Percentiles rank a stretch among this genome's conserved stretches.
phyloP scores from a whole-genome alignment of 768 basidiomycete species.

The Leucocoprinus leucothites region DNA sequence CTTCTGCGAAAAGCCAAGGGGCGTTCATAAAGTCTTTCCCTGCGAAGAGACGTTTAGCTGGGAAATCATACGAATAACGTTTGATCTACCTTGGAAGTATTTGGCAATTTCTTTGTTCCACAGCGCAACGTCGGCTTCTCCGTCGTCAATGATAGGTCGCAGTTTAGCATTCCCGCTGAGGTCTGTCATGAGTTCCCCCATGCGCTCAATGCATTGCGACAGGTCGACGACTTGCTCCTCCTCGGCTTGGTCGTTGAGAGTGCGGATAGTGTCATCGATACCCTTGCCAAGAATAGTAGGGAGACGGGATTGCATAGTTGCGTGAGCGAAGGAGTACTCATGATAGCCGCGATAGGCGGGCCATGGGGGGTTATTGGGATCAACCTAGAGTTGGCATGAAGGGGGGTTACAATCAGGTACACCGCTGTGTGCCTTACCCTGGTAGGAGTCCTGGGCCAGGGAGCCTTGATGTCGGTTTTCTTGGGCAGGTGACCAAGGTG shows the following conservation, averaged over 20 bases:
- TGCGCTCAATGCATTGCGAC: slow-evolving; percentile 80
- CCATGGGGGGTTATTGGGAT: slow-evolving; percentile 83
- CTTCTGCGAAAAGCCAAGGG: slow-evolving; percentile 95
- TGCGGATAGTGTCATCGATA: slow-evolving; percentile 86
- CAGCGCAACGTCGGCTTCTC: slow-evolving; percentile 86
- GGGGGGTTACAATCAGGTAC: slow-evolving; percentile 17
- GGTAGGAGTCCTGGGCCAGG: slow-evolving; percentile 75
- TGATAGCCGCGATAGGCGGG: slow-evolving; percentile 81
- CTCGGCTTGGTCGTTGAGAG: slow-evolving; percentile 79
- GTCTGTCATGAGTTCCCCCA: slow-evolving; percentile 88
- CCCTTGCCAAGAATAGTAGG: slow-evolving; percentile 96
- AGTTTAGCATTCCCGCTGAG: slow-evolving; percentile 81
- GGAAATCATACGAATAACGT: neutral
- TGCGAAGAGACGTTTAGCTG: slow-evolving; percentile 19
- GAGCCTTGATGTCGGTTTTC: slow-evolving; percentile 68
- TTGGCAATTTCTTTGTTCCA: slow-evolving; percentile 99
- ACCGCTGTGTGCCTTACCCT: too few species aligned
- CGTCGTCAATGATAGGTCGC: slow-evolving; percentile 86
- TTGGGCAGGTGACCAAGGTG: slow-evolving; percentile 73
- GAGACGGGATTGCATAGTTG: slow-evolving; percentile 93
- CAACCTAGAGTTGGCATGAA: slow-evolving; percentile 41
- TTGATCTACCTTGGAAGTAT: slow-evolving; percentile 75
- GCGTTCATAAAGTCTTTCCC: slow-evolving; percentile 95
- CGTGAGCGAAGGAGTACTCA: slow-evolving; percentile 83
- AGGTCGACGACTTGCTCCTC: slow-evolving; percentile 88